These are phyloP conservation scores for Leishmania tarentolae DNA, from an alignment of 208 protist genomes.

Conservation along the genomic window DNA sequence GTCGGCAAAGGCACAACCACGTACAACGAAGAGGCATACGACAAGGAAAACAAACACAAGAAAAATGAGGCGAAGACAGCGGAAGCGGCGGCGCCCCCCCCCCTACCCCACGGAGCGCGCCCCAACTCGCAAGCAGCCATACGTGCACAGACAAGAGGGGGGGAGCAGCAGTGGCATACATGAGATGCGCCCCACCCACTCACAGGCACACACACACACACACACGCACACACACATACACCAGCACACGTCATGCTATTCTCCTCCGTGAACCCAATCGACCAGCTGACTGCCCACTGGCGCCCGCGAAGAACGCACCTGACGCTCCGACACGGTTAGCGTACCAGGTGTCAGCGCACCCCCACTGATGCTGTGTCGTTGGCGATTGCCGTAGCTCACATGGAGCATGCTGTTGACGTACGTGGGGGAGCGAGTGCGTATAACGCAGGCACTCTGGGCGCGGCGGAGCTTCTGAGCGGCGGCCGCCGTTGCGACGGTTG, in stretches of 20 bases:
- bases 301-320: conserved; percentile 2
- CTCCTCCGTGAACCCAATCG: not conserved
- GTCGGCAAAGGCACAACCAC: not conserved
- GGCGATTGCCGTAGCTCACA: not conserved
- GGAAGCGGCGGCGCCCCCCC: too few relatives aligned
- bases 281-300: not conserved
- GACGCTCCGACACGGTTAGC: not conserved
- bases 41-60: not conserved
- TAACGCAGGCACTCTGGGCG: conserved; percentile 8
- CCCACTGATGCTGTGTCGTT: conserved; percentile 22
- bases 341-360: not conserved
- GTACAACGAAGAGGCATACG: not conserved
- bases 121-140: not conserved
- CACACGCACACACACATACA: too few relatives aligned
- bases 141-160: not conserved
- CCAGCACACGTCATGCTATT: not conserved
- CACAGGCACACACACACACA: too few relatives aligned
- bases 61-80: not conserved
- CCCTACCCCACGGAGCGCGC: not conserved
- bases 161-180: too few relatives aligned
- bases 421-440: not conserved
- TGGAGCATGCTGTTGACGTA: not conserved
- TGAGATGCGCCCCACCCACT: not conserved
- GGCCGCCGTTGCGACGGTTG: conserved; percentile 3
- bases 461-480: not conserved